Percentiles rank a stretch among this genome's conserved stretches.
Conservation (phyloP, 805 yeast genomes). For the Yarrowia bubula region DNA sequence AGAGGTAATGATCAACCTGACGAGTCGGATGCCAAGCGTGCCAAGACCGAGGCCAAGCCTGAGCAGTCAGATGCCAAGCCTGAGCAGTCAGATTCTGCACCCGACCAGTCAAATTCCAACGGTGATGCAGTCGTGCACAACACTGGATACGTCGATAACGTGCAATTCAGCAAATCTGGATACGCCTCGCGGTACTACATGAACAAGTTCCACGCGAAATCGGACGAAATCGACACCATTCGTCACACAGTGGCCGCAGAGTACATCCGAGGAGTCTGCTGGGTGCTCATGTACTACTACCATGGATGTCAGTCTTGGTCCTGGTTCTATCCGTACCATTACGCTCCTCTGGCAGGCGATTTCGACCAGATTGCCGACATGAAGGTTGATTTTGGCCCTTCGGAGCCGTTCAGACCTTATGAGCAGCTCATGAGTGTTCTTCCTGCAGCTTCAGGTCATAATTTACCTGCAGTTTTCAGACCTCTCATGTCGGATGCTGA, state of each 20-base stretch:
- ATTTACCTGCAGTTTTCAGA: constrained; percentile 75
- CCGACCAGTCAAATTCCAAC: not conserved
- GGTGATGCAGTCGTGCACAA: not conserved
- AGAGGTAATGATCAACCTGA: constrained; percentile 27
- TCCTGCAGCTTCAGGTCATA: constrained; percentile 91
- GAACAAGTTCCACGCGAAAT: constrained; percentile 60
- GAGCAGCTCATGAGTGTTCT: constrained; percentile 94
- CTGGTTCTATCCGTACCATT: constrained; percentile 96
- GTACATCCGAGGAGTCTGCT: constrained; percentile 93
- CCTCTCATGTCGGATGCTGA: constrained; percentile 75
- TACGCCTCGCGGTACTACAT: constrained; percentile 78
- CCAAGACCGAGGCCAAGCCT: constrained; percentile 28
- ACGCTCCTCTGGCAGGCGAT: constrained; percentile 96
- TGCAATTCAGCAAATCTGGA: constrained; percentile 83
- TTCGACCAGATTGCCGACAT: constrained; percentile 53
- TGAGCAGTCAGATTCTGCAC: too few species aligned
- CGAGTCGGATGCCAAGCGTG: constrained; percentile 36
- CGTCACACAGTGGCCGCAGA: constrained; percentile 61
- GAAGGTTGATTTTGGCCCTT: constrained; percentile 56
- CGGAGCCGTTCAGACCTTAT: constrained; percentile 82
- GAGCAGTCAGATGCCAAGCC: not conserved
- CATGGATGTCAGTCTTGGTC: constrained; percentile 99
- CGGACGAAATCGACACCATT: constrained; percentile 46
- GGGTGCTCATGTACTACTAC: constrained; percentile 91
- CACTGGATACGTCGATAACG: constrained; percentile 40